Percentiles rank a stretch among this genome's conserved stretches.
These are phyloP conservation scores for Cytospora mali DNA, from an alignment of 2,329 filamentous ascomycete species.

Conservation along the genomic window DNA sequence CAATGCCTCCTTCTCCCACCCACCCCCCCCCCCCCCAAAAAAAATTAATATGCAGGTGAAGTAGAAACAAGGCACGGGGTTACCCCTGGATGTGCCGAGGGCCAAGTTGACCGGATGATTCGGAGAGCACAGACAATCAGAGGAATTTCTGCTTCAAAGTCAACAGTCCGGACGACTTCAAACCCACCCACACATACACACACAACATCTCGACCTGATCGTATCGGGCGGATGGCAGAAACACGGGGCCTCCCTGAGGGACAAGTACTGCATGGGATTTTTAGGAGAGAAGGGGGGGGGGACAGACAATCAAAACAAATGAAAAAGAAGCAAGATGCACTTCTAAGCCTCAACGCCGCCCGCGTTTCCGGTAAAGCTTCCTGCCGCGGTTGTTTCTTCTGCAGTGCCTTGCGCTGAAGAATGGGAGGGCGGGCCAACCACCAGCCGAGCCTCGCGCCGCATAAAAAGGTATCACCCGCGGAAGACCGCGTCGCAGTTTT, in stretches of 20 bases:
- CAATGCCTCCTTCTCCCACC: background rate
- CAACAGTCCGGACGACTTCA: no score
- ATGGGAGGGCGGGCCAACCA: conserved; percentile 9
- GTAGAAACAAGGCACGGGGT: background rate
- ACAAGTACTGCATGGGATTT: no score
- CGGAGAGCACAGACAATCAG: no score
- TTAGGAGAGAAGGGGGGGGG: background rate
- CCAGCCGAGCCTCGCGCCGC: conserved; percentile 10
- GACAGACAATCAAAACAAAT: background rate
- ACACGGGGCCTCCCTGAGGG: background rate
- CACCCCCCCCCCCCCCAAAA: no score
- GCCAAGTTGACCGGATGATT: no score
- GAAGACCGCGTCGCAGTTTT: background rate
- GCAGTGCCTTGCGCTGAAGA: conserved; percentile 4
- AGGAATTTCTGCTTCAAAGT: no score
- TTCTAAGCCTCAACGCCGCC: background rate
- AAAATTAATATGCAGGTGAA: background rate
- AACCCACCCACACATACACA: no score
- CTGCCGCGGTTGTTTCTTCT: background rate
- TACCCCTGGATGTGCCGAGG: no score
- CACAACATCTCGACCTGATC: background rate
- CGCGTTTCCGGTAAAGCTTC: conserved; percentile 9
- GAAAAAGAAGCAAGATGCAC: background rate
- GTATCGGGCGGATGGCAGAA: background rate
- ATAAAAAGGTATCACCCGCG: no score